A percentile compares a stretch with the other conserved stretches of the same genome.
These are phyloP conservation scores for Paraconiothyrium brasiliense DNA, from an alignment of 2,329 filamentous ascomycete genomes.

Conservation along the genomic window DNA sequence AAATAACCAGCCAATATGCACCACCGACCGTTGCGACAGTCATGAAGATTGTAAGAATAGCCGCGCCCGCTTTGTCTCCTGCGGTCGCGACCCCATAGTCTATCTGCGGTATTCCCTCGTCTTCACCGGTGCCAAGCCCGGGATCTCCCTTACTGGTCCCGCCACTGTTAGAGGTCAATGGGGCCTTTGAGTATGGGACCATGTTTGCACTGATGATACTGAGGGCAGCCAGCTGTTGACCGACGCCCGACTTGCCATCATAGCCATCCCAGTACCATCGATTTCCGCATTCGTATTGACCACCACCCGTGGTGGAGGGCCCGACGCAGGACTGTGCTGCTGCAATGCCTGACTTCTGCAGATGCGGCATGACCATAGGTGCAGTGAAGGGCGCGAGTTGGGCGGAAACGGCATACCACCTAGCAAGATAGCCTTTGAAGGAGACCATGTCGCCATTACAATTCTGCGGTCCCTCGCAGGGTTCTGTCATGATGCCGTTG, in stretches of 20 bases:
- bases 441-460: slow-evolving; percentile 58
- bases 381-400: slow-evolving; percentile 67
- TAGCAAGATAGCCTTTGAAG: slow-evolving; percentile 57
- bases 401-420: slow-evolving; percentile 63
- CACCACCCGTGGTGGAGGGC: slow-evolving; percentile 46
- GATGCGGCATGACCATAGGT: slow-evolving; percentile 61
- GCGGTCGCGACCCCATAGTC: slow-evolving; percentile 37
- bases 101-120: slow-evolving; percentile 35
- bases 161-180: slow-evolving; percentile 59
- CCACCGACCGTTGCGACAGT: slow-evolving; percentile 26
- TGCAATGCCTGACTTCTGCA: slow-evolving; percentile 62
- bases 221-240: slow-evolving; percentile 67
- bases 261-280: slow-evolving; percentile 53
- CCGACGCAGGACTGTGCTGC: slow-evolving; percentile 65
- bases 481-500: slow-evolving; percentile 52
- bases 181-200: slow-evolving; percentile 47
- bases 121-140: slow-evolving; percentile 43
- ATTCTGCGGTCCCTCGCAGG: slow-evolving; percentile 52
- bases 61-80: slow-evolving; percentile 55
- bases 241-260: slow-evolving; percentile 61
- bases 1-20: slow-evolving; percentile 35
- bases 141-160: slow-evolving; percentile 59
- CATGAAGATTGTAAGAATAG: slow-evolving; percentile 52
- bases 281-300: slow-evolving; percentile 52
- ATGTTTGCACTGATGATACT: slow-evolving; percentile 60